Base-by-base conservation (phyloP, 441 rosid species). In the Euphorbia schlechtendalii region DNA sequence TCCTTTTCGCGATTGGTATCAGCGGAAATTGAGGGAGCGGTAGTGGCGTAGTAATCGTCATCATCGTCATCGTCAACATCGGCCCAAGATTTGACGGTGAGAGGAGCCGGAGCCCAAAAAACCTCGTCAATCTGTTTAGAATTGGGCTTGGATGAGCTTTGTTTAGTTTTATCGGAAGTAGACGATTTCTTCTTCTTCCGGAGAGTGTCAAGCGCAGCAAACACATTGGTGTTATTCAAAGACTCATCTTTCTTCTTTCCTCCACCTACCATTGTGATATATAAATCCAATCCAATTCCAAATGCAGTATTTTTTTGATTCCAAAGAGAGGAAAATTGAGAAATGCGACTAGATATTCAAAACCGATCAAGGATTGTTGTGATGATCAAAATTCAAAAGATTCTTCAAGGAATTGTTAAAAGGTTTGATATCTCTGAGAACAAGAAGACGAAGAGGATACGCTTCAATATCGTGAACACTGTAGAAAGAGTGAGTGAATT, bases 181-280 rank as follows among this genome's bases (percentile, higher is more conserved):
- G 55, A 18, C 13, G 55, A 73, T 74, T 90, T 88, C 92, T 88
- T 89, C 84, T 86, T 90, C 87, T 86, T 90, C 82, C 85, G 80
- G 40, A 84, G 34, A 32, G 34, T 32, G 6, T 32, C 34, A 32
- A 32, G 34, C 34, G 34, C 34, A 32, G 34, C 34, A 6, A 32
- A 32, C 34, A 32, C 34, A 6, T 32, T 32, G 34, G 34, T 32
- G 34, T 6, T 32, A 32, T 32, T 32, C 34, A 32, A 32, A 6
- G 34, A 2, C 34, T 32, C 34, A 32, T 32, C 34, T 32, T 32
- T 32, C 34, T 6, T 32, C 4, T 32, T 32, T 32, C 34, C 34
- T 76, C 41, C 41, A 4, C 41, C 41, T 38, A 38, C 41, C 41
- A 38, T 38, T 38, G 11, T 8, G 41, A 38, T 38, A 3, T 5